phyloP scores from a whole-genome alignment of 2,329 filamentous ascomycete species.

The Chaetomium olivaceum region DNA sequence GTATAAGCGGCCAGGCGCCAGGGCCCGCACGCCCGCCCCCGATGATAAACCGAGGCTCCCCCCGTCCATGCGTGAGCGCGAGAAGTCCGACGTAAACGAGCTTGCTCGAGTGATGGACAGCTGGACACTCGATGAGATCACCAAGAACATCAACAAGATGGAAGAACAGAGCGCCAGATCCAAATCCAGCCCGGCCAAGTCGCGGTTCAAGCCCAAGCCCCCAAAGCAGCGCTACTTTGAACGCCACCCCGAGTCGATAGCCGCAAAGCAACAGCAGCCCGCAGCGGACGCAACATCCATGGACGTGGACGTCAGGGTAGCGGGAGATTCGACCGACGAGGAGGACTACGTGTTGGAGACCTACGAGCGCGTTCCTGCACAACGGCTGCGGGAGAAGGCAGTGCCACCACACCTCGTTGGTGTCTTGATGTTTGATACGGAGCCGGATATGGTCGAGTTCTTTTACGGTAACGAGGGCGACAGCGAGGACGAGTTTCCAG shows the following conservation, averaged over 20 bases:
- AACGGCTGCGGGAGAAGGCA: conserved; percentile 47
- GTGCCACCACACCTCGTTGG: conserved; percentile 55
- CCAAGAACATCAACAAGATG: conserved; percentile 51
- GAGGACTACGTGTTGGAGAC: conserved; percentile 65
- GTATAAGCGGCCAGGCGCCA: conserved; percentile 27
- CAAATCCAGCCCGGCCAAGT: conserved; percentile 32
- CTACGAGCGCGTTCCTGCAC: conserved; percentile 61
- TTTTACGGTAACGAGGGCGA: conserved; percentile 65
- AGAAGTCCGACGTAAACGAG: conserved; percentile 46
- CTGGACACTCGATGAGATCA: conserved; percentile 61
- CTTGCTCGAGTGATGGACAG: conserved; percentile 58
- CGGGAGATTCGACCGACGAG: conserved; percentile 46
- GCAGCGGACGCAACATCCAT: conserved; percentile 32
- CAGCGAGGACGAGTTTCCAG: conserved; percentile 57
- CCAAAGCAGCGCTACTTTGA: conserved; percentile 57
- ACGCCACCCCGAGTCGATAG: conserved; percentile 50
- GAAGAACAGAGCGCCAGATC: conserved; percentile 41
- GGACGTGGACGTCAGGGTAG: conserved; percentile 48
- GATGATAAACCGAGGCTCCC: neutral
- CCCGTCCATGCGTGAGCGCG: conserved; percentile 22
- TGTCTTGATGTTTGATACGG: conserved; percentile 57
- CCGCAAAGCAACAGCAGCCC: conserved; percentile 22
- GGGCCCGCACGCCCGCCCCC: conserved; percentile 12
- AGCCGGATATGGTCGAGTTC: conserved; percentile 56
- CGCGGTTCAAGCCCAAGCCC: conserved; percentile 57